Evolutionary conservation across 768 basidiomycete species (phyloP).

Genomic region (Pleurotus citrinopileatus): DNA sequence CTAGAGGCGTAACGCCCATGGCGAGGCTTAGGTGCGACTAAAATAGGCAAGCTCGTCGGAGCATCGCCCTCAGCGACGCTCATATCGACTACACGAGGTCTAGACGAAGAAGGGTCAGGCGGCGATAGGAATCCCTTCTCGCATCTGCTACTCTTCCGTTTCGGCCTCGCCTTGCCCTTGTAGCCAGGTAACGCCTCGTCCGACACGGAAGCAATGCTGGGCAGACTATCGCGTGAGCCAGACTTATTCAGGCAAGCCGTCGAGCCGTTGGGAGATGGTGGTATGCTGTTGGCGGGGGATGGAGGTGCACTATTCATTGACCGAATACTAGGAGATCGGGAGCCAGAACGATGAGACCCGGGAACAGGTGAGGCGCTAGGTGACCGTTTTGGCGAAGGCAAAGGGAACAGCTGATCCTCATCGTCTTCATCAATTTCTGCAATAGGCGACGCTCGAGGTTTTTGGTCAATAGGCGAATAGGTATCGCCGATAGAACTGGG

Average conservation of each 20-base stretch:
- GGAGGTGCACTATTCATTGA: constrained; percentile 11
- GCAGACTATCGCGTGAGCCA: constrained; percentile 20
- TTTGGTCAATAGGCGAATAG: neutral
- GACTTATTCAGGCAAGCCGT: constrained; percentile 19
- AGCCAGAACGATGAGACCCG: constrained; percentile 31
- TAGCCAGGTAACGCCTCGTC: constrained; percentile 13
- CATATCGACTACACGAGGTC: neutral
- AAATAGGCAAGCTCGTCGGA: neutral
- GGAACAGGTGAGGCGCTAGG: constrained; percentile 36
- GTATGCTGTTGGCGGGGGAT: constrained; percentile 10
- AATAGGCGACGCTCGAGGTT: constrained; percentile 34
- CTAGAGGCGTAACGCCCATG: neutral
- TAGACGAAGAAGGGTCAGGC: neutral
- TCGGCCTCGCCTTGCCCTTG: constrained; percentile 5
- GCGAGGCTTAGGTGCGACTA: neutral
- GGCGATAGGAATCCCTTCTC: constrained; percentile 15
- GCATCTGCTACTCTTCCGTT: constrained; percentile 10
- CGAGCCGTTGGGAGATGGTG: constrained; percentile 28
- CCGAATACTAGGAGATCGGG: constrained; percentile 11
- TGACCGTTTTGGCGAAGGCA: constrained; percentile 57
- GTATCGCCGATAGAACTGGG: neutral
- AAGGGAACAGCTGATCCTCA: constrained; percentile 53
- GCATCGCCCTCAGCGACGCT: neutral
- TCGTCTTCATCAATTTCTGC: constrained; percentile 42
- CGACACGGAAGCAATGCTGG: neutral